Percentiles rank a stretch among this genome's conserved stretches.
phyloP scores from a whole-genome alignment of 2,329 filamentous ascomycete genomes.

The Aspergillus intermedius region DNA sequence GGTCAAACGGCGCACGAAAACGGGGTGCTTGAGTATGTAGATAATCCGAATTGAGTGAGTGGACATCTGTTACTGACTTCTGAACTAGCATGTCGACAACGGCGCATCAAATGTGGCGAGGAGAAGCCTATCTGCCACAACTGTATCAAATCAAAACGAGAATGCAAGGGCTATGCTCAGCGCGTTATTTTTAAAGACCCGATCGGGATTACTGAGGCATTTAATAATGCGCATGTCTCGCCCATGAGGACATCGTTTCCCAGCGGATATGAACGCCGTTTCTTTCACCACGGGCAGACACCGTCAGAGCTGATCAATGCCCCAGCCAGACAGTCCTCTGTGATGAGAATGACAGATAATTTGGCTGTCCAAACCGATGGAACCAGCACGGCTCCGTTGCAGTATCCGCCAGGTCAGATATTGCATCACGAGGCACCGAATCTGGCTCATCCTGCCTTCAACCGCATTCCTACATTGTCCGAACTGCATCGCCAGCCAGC shows the following conservation, averaged over 20 bases:
- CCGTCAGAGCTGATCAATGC: slow-evolving; percentile 12
- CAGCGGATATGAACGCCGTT: slow-evolving; percentile 15
- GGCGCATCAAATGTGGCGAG: slow-evolving; percentile 96
- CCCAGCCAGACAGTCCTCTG: background rate
- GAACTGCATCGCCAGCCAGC: too few species aligned
- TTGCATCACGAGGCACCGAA: background rate
- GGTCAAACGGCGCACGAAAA: slow-evolving; percentile 73
- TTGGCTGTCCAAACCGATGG: background rate
- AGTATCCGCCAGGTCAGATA: background rate
- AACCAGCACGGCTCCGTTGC: background rate
- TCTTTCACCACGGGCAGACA: slow-evolving; percentile 18
- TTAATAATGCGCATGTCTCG: slow-evolving; percentile 15
- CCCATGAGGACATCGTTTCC: slow-evolving; percentile 13
- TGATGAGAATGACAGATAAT: background rate
- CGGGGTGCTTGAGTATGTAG: slow-evolving; percentile 75
- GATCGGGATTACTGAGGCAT: slow-evolving; percentile 26
- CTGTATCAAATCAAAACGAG: slow-evolving; percentile 41
- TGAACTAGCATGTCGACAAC: slow-evolving; percentile 71
- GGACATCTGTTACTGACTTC: slow-evolving; percentile 8
- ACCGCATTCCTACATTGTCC: too few species aligned
- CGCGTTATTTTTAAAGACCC: slow-evolving; percentile 38
- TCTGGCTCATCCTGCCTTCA: background rate
- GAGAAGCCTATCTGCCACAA: slow-evolving; percentile 50
- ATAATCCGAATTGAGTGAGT: background rate
- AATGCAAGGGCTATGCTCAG: slow-evolving; percentile 40